phyloP scores from a whole-genome alignment of 2,329 filamentous ascomycete species.

The Xylariales sp. region DNA sequence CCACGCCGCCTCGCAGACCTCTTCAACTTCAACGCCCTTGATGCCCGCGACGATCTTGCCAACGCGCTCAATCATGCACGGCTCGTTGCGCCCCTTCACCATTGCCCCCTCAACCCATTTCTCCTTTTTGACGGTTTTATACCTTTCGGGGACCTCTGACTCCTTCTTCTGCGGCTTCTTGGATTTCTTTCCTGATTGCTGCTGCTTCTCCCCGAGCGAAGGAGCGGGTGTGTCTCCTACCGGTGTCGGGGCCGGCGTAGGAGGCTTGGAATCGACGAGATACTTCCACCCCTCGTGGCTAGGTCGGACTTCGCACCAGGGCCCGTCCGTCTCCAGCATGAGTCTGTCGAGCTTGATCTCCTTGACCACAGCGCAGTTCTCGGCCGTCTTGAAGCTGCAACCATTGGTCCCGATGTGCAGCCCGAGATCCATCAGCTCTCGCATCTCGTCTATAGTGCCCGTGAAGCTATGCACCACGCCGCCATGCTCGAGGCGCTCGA shows the following conservation, averaged over 20 bases:
- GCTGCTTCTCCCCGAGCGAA: slow-evolving; percentile 6
- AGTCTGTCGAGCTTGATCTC: slow-evolving; percentile 73
- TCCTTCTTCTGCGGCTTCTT: slow-evolving; percentile 54
- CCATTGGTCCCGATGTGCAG: slow-evolving; percentile 95
- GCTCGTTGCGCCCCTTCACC: slow-evolving; percentile 95
- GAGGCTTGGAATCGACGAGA: slow-evolving; percentile 34
- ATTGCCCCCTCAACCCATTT: slow-evolving; percentile 84
- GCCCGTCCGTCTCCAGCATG: slow-evolving; percentile 95
- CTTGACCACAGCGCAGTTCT: slow-evolving; percentile 82
- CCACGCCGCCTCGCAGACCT: slow-evolving; percentile 85
- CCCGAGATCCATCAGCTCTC: slow-evolving; percentile 71
- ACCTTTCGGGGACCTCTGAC: slow-evolving; percentile 64
- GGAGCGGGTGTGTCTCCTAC: slow-evolving; percentile 4
- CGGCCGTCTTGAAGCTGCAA: slow-evolving; percentile 89
- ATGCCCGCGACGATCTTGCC: slow-evolving; percentile 85
- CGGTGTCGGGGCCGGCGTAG: slow-evolving; percentile 2
- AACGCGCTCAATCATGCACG: slow-evolving; percentile 79
- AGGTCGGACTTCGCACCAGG: slow-evolving; percentile 93
- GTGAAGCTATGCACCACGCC: slow-evolving; percentile 96
- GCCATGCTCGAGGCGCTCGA: slow-evolving; percentile 65
- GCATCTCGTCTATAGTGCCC: slow-evolving; percentile 80
- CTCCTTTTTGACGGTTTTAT: slow-evolving; percentile 90
- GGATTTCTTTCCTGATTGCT: slow-evolving; percentile 10
- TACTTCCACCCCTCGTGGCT: slow-evolving; percentile 82
- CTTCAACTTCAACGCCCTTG: slow-evolving; percentile 73